A percentile compares a stretch with the other conserved stretches of the same genome.
phyloP scores from a whole-genome alignment of 2,329 filamentous ascomycete genomes.

The Metarhizium album region DNA sequence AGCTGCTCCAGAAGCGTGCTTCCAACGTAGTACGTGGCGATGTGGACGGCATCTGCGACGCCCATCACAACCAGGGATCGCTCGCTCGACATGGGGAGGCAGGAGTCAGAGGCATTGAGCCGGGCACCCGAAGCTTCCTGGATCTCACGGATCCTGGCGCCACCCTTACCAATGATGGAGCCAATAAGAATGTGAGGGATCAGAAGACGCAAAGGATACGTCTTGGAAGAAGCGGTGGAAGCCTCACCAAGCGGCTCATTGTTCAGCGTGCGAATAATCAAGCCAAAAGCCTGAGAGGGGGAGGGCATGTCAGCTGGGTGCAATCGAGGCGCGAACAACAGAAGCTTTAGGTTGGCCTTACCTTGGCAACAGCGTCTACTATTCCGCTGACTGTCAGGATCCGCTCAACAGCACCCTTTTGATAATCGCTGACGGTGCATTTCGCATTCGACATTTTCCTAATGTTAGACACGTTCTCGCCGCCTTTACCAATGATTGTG shows the following conservation, averaged over 20 bases:
- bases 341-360: constrained; percentile 30
- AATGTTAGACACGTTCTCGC: constrained; percentile 97
- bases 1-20: constrained; percentile 97
- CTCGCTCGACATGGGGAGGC: constrained; percentile 88
- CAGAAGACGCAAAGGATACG: constrained; percentile 87
- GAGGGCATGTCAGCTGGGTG: constrained; percentile 19
- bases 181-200: constrained; percentile 96
- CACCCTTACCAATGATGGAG: constrained; percentile 96
- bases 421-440: constrained; percentile 97
- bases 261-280: constrained; percentile 97
- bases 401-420: constrained; percentile 91
- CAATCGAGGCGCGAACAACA: background rate
- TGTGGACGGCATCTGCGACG: constrained; percentile 95
- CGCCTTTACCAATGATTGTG: constrained; percentile 95
- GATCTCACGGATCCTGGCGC: constrained; percentile 92
- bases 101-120: constrained; percentile 91
- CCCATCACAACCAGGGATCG: constrained; percentile 96
- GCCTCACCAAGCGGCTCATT: constrained; percentile 84
- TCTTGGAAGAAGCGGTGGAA: constrained; percentile 90
- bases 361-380: constrained; percentile 94
- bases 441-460: constrained; percentile 90
- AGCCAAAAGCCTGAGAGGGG: constrained; percentile 71
- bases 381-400: constrained; percentile 95
- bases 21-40: constrained; percentile 96
- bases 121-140: constrained; percentile 95